phyloP scores from a whole-genome alignment of 495 filamentous ascomycete genomes.

The Cenococcum geophilum region DNA sequence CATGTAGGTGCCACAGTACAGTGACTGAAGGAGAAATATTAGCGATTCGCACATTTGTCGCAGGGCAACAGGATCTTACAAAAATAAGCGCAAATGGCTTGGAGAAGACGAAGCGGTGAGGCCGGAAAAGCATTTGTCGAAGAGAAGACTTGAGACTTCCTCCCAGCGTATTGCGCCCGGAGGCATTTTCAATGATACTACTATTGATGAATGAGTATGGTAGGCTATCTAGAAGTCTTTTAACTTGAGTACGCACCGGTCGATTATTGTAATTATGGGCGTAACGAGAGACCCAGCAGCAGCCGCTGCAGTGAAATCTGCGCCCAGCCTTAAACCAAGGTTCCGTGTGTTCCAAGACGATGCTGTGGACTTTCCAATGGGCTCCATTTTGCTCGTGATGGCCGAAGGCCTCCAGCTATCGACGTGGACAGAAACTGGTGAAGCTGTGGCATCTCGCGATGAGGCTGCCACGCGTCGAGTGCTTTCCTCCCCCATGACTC shows the following conservation, averaged over 20 bases:
- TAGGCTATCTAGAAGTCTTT: neutral
- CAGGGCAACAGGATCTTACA: constrained; percentile 19
- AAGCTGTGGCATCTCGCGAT: neutral
- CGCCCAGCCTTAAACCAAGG: constrained; percentile 58
- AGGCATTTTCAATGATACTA: constrained; percentile 92
- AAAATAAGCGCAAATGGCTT: constrained; percentile 84
- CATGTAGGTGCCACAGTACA: constrained; percentile 88
- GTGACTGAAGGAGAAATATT: constrained; percentile 33
- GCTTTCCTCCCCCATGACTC: constrained; percentile 2
- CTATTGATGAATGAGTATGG: constrained; percentile 40
- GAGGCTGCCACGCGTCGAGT: neutral
- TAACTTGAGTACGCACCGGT: constrained; percentile 57
- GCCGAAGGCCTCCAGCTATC: neutral
- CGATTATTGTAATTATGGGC: constrained; percentile 84
- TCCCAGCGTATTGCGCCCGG: constrained; percentile 66
- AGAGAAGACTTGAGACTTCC: constrained; percentile 61
- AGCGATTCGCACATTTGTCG: neutral
- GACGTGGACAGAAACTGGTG: neutral
- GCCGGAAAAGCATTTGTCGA: constrained; percentile 57
- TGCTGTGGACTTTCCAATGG: neutral
- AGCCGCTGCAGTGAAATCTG: constrained; percentile 68
- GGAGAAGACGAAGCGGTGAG: constrained; percentile 64
- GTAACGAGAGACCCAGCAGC: constrained; percentile 77
- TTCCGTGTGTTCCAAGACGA: constrained; percentile 68
- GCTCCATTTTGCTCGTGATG: neutral